These are phyloP conservation scores for Fusarium floridanum DNA, from an alignment of 2,329 filamentous ascomycete species.

Conservation along the genomic window DNA sequence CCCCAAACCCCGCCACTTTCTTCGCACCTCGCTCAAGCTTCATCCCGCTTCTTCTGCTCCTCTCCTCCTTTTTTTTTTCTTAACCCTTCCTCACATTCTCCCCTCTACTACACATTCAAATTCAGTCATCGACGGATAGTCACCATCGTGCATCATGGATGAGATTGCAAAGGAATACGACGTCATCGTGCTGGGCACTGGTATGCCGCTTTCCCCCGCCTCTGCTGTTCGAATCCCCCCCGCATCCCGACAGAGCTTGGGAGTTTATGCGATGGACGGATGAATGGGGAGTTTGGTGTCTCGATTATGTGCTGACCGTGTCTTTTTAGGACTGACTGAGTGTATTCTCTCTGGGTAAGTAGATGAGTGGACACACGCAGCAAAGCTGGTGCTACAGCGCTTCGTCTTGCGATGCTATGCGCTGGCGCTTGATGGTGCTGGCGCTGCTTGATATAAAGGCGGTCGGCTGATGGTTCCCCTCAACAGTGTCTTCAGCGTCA, in stretches of 20 bases:
- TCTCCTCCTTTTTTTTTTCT: slow-evolving; percentile 16
- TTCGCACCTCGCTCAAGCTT: slow-evolving; percentile 46
- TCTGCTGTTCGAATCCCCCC: slow-evolving; percentile 30
- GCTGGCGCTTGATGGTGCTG: slow-evolving; percentile 27
- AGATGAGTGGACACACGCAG: slow-evolving; percentile 2
- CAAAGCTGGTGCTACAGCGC: not conserved
- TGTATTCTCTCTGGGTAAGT: slow-evolving; percentile 96
- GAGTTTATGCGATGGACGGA: slow-evolving; percentile 15
- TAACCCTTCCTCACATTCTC: not conserved
- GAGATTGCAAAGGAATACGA: slow-evolving; percentile 99
- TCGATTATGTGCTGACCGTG: slow-evolving; percentile 38
- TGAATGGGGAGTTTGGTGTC: slow-evolving; percentile 2
- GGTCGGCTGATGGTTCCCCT: slow-evolving; percentile 39
- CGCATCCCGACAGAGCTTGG: slow-evolving; percentile 37
- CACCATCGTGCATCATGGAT: slow-evolving; percentile 75
- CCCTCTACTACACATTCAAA: not conserved
- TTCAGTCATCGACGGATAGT: slow-evolving; percentile 26
- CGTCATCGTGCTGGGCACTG: slow-evolving; percentile 97
- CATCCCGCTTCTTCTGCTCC: slow-evolving; percentile 37
- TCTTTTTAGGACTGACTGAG: slow-evolving; percentile 85
- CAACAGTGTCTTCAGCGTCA: slow-evolving; percentile 87
- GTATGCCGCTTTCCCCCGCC: slow-evolving; percentile 64
- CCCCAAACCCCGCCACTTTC: slow-evolving; percentile 47
- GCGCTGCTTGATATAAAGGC: slow-evolving; percentile 38
- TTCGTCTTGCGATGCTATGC: slow-evolving; percentile 16